phyloP scores from a whole-genome alignment of 140 eudicot genomes.

The Cichorium intybus region DNA sequence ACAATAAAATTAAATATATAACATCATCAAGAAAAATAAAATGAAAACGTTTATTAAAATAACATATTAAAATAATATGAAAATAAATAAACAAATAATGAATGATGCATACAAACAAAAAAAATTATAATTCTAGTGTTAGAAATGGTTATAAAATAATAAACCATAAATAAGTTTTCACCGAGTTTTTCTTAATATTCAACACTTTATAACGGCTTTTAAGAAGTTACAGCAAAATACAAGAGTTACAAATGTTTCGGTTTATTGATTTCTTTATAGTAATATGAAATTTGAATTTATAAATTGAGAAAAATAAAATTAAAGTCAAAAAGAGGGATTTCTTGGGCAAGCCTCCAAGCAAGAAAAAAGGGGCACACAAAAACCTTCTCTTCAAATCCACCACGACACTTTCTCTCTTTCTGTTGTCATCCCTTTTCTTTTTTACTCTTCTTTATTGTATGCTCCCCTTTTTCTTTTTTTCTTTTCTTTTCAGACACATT shows the following conservation, averaged over 20 bases:
- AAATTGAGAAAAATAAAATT: not conserved
- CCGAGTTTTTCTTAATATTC: too few species aligned
- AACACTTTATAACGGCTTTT: too few species aligned
- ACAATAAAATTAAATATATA: too few species aligned
- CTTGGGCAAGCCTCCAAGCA: constrained; percentile 44
- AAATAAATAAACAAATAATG: too few species aligned
- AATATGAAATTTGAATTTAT: not conserved
- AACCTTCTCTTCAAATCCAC: constrained; percentile 31
- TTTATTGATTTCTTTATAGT: constrained; percentile 7
- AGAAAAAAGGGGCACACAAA: constrained; percentile 33
- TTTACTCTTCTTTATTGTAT: constrained; percentile 24
- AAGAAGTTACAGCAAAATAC: too few species aligned
- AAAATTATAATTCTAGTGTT: too few species aligned
- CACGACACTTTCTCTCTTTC: constrained; percentile 37
- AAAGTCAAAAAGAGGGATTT: constrained; percentile 41
- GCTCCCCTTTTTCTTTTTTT: constrained; percentile 25
- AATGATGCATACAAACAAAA: too few species aligned
- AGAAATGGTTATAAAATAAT: too few species aligned
- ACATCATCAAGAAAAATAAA: too few species aligned
- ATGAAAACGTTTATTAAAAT: too few species aligned
- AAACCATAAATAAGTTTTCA: too few species aligned
- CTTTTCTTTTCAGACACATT: constrained; percentile 41
- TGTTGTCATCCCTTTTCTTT: constrained; percentile 29
- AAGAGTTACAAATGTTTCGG: constrained; percentile 41
- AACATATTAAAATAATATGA: too few species aligned